A percentile compares a stretch with the other conserved stretches of the same genome.
Evolutionary conservation across 164 flowering plant species (phyloP).

Genomic region (Echeveria elegans): DNA sequence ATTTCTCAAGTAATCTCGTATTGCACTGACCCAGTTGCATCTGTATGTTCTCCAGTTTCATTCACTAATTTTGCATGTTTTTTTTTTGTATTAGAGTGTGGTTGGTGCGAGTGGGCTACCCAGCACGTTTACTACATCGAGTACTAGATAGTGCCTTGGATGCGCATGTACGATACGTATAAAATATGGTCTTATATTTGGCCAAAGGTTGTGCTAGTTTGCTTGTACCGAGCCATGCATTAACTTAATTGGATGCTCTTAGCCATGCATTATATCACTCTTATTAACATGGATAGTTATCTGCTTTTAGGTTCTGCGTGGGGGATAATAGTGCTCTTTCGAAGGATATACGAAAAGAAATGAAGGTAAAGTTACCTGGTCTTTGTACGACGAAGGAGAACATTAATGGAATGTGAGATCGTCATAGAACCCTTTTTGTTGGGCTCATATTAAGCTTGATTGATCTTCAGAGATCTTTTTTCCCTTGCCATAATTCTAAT

Average conservation of each 20-base stretch:
- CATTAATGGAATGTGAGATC: background rate
- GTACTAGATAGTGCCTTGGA: constrained; percentile 94
- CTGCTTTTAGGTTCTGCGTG: constrained; percentile 63
- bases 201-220: background rate
- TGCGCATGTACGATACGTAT: constrained; percentile 62
- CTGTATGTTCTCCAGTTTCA: too few relatives aligned
- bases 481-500: background rate
- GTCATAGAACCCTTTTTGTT: background rate
- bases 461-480: background rate
- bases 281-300: constrained; percentile 5
- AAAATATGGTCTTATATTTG: too few relatives aligned
- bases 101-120: constrained; percentile 94
- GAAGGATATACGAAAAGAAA: constrained; percentile 94
- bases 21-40: too few relatives aligned
- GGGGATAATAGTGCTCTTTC: constrained; percentile 91
- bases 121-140: constrained; percentile 97
- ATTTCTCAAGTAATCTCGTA: too few relatives aligned
- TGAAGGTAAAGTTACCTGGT: constrained; percentile 57
- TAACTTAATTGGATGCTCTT: background rate
- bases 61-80: too few relatives aligned
- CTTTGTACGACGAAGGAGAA: background rate
- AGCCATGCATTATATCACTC: background rate
- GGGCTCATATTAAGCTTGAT: background rate
- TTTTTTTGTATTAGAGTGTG: constrained; percentile 54
- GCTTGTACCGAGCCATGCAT: too few relatives aligned